Percentiles rank a stretch among this genome's conserved stretches.
Conservation (phyloP, 1,284 basidiomycete species). For the Stereum hirsutum region DNA sequence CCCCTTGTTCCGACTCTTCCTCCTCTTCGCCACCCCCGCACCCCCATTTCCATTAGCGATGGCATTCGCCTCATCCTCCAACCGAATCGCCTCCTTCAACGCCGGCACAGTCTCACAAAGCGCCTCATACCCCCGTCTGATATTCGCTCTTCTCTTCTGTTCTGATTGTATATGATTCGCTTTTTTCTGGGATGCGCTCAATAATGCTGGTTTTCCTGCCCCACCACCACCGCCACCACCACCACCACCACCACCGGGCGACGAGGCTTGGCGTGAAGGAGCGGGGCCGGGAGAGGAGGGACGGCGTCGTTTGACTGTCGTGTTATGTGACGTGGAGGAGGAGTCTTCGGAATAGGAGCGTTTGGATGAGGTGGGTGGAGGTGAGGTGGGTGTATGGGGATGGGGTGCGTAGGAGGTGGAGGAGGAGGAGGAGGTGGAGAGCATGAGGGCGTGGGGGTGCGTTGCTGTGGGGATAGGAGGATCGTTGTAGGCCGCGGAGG, state of each 20-base stretch:
- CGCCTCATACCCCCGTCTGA: slow-evolving; percentile 79
- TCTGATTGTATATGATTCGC: slow-evolving; percentile 89
- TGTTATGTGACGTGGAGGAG: slow-evolving; percentile 1
- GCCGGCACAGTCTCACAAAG: slow-evolving; percentile 77
- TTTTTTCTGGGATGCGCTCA: slow-evolving; percentile 71
- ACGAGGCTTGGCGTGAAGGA: slow-evolving; percentile 5
- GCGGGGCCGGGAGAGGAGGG: slow-evolving; percentile 3
- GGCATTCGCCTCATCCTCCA: slow-evolving; percentile 42
- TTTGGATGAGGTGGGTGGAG: slow-evolving; percentile 7
- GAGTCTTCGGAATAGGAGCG: slow-evolving; percentile 11
- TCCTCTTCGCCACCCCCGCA: slow-evolving; percentile 20
- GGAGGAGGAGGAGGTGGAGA: slow-evolving; percentile 10
- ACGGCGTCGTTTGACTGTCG: slow-evolving; percentile 8
- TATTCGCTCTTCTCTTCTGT: slow-evolving; percentile 88
- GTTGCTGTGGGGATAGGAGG: not conserved
- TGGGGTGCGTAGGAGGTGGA: slow-evolving; percentile 2
- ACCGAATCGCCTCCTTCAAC: slow-evolving; percentile 64
- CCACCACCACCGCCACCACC: not conserved
- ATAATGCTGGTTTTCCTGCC: slow-evolving; percentile 21
- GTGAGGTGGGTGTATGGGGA: slow-evolving; percentile 5
- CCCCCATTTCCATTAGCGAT: slow-evolving; percentile 3
- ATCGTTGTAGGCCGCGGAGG: not conserved
- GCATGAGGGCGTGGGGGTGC: not conserved
- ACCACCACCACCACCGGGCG: slow-evolving; percentile 1
- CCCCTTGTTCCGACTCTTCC: slow-evolving; percentile 16